These are phyloP conservation scores for Ceratorhiza oryzae-sativae DNA, from an alignment of 1,284 basidiomycete genomes.

Conservation along the genomic window DNA sequence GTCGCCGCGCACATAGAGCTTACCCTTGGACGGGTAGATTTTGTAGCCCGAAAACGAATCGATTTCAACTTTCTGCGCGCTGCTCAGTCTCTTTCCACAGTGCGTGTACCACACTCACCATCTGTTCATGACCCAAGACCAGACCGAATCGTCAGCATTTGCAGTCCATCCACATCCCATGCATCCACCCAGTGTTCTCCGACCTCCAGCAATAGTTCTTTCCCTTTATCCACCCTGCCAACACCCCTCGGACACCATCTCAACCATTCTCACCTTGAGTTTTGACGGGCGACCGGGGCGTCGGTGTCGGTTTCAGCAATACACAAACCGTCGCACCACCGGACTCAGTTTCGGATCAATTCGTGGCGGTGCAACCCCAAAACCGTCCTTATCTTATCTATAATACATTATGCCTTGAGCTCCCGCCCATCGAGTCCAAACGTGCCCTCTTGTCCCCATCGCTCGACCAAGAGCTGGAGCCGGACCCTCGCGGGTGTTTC, in stretches of 20 bases:
- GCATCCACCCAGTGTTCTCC: background rate
- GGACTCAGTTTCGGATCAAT: constrained; percentile 23
- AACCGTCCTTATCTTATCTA: constrained; percentile 1
- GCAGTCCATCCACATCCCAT: constrained; percentile 1
- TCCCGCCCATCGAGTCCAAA: constrained; percentile 39
- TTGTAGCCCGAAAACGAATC: constrained; percentile 95
- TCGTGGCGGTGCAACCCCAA: constrained; percentile 1
- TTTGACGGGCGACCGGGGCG: background rate
- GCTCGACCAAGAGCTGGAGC: constrained; percentile 38
- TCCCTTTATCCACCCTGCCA: background rate
- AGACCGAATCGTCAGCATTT: constrained; percentile 15
- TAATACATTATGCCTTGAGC: background rate
- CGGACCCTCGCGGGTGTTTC: constrained; percentile 29
- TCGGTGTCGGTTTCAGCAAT: constrained; percentile 11
- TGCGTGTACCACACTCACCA: constrained; percentile 23
- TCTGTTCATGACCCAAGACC: constrained; percentile 8
- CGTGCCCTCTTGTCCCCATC: constrained; percentile 41
- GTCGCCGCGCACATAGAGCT: constrained; percentile 94
- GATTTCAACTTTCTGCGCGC: constrained; percentile 90
- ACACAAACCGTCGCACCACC: background rate
- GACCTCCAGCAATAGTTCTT: background rate
- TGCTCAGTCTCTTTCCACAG: background rate
- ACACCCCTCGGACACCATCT: background rate
- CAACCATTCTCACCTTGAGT: constrained; percentile 8
- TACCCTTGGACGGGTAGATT: constrained; percentile 97